Evolutionary conservation across 345 rosid species (phyloP).

Genomic region (Syzygium aqueum): DNA sequence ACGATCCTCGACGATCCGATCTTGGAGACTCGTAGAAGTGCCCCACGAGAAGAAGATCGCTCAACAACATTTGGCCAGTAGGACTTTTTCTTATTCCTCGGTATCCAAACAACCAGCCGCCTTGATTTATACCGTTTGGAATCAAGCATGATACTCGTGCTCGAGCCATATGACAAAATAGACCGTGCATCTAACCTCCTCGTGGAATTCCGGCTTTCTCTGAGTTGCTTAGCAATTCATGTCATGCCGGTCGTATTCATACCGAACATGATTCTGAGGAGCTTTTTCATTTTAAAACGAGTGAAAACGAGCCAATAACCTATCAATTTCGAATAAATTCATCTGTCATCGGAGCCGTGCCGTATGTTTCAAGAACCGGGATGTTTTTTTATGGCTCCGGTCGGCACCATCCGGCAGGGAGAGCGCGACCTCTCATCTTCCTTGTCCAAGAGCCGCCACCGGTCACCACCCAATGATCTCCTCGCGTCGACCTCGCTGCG

Average conservation of each 20-base stretch:
- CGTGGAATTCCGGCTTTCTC: accelerated
- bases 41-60: background rate
- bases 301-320: background rate
- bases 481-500: background rate
- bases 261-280: background rate
- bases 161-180: accelerated
- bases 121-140: background rate
- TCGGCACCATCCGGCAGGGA: background rate
- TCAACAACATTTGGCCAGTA: background rate
- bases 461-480: background rate
- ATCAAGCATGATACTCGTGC: background rate
- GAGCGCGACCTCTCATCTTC: background rate
- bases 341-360: no score
- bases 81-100: background rate
- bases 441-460: background rate
- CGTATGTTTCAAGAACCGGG: background rate
- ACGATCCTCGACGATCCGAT: background rate
- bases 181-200: background rate
- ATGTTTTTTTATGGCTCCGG: background rate
- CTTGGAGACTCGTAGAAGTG: background rate
- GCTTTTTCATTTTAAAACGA: background rate
- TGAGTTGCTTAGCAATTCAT: background rate
- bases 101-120: background rate
- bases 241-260: background rate
- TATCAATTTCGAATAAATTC: background rate